Evolutionary conservation across 2,329 filamentous ascomycete species (phyloP), one percentile per base, ranked within the genome.

Genomic region (Paecilomyces fulvus): DNA sequence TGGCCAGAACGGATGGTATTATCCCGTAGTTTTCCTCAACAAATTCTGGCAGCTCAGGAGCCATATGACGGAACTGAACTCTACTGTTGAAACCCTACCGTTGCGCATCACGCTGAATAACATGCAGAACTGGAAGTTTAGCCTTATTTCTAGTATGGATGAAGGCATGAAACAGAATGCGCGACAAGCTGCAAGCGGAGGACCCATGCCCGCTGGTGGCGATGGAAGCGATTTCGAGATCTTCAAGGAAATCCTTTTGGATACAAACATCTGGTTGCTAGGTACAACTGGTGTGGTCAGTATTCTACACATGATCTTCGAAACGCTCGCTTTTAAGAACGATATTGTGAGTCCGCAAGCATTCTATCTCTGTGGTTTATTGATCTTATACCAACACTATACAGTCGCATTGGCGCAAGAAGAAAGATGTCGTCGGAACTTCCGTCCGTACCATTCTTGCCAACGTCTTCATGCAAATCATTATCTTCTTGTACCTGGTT

Each of bases 351-450:
- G 75, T 66, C 28, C 30, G 20, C n/a, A 6, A n/a, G n/a, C 10
- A 23, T 51, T 37, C 9, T 30, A 46, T 52, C n/a, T 17, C 25
- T 17, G n/a, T 43, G 4, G 14, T 17, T 21, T 9, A 3, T 14
- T 23, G 49, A 17, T 33, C 33, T 10, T 20, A 50, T 59, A 52
- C 65, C 68, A 56, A 65, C 51, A 11, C 20, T 56, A 49, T 46
- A 56, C 55, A 77, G 75, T 80, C 91, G 52, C 94, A 99, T 75
- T 99, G 94, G 84, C 90, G 92, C 70, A 96, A 97, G 80, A 99
- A 99, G 87, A 99, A 99, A 80, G 95, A 97, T 77, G 94, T 96
- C 58, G 89, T 99, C 28, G 94, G 94, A 61, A 95, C 96, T 50
- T 96, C 92, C 1, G 88, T 99, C 58, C 90, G 94, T 56, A 95